A percentile compares a stretch with the other conserved stretches of the same genome.
These are phyloP conservation scores for Sarocladium oryzae DNA, from an alignment of 2,329 filamentous ascomycete species.

Conservation along the genomic window DNA sequence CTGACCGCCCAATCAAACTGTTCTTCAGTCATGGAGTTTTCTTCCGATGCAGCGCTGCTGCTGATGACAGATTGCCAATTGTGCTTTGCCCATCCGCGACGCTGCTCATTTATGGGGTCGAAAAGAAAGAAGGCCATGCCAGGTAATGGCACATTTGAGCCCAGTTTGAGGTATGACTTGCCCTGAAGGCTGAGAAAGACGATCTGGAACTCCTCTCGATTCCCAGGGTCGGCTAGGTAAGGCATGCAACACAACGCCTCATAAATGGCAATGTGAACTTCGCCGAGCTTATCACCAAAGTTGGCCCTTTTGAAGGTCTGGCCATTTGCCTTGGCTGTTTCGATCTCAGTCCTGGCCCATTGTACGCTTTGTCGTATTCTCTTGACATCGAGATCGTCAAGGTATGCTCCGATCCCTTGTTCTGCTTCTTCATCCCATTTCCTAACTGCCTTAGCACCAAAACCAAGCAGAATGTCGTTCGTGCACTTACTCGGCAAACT, in stretches of 20 bases:
- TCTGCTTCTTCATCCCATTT: slow-evolving; percentile 44
- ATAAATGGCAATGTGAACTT: slow-evolving; percentile 73
- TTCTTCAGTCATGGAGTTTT: slow-evolving; percentile 53
- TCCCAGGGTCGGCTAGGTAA: slow-evolving; percentile 56
- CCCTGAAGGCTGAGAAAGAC: slow-evolving; percentile 70
- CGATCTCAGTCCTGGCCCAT: slow-evolving; percentile 49
- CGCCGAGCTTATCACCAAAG: slow-evolving; percentile 41
- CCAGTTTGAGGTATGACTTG: slow-evolving; percentile 71
- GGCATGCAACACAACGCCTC: slow-evolving; percentile 81
- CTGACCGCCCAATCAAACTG: slow-evolving; percentile 87
- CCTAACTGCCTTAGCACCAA: slow-evolving; percentile 21
- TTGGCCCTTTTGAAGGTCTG: slow-evolving; percentile 39
- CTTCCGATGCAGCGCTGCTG: slow-evolving; percentile 24
- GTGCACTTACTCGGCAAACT: slow-evolving; percentile 50
- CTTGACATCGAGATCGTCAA: slow-evolving; percentile 54
- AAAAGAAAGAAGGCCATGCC: slow-evolving; percentile 84
- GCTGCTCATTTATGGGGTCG: slow-evolving; percentile 49
- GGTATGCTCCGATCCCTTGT: slow-evolving; percentile 45
- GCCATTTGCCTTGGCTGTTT: slow-evolving; percentile 41
- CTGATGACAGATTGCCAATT: slow-evolving; percentile 37
- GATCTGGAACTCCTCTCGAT: slow-evolving; percentile 61
- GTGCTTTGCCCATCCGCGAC: slow-evolving; percentile 30
- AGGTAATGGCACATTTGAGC: slow-evolving; percentile 65
- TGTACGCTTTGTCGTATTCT: slow-evolving; percentile 55
- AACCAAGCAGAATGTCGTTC: not conserved